Evolutionary conservation across 768 basidiomycete genomes (phyloP).

Genomic region (Leccinum arenicola): DNA sequence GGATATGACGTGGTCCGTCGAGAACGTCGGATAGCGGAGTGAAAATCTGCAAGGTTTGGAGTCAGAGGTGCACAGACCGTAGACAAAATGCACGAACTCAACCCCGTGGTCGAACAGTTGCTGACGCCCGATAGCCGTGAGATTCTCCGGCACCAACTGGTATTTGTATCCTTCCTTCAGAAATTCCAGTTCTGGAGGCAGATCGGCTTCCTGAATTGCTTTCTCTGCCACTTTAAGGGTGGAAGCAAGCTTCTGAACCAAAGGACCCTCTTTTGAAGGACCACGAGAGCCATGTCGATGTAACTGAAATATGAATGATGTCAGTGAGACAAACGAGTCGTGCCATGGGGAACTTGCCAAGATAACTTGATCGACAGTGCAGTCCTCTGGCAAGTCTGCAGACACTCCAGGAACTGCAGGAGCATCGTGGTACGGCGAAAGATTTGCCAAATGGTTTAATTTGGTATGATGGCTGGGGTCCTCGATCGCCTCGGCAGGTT

Average conservation of each 20-base stretch:
- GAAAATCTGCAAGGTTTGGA: slow-evolving; percentile 12
- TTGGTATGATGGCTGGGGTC: neutral
- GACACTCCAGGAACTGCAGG: slow-evolving; percentile 27
- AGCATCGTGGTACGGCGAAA: slow-evolving; percentile 38
- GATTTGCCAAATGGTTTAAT: slow-evolving; percentile 29
- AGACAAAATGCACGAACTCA: slow-evolving; percentile 23
- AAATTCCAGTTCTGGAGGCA: slow-evolving; percentile 35
- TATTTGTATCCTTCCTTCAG: slow-evolving; percentile 36
- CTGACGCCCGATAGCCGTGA: slow-evolving; percentile 36
- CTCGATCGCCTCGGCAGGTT: neutral
- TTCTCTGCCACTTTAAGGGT: slow-evolving; percentile 28
- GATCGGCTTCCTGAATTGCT: slow-evolving; percentile 25
- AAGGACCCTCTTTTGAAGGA: slow-evolving; percentile 27
- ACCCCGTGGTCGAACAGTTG: slow-evolving; percentile 42
- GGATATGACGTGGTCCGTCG: slow-evolving; percentile 13
- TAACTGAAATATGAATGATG: slow-evolving; percentile 26
- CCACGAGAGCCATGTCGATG: slow-evolving; percentile 42
- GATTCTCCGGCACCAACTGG: slow-evolving; percentile 32
- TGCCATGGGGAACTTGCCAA: slow-evolving; percentile 26
- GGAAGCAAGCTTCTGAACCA: slow-evolving; percentile 30
- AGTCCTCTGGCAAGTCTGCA: slow-evolving; percentile 36
- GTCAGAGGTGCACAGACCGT: neutral
- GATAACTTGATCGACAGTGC: slow-evolving; percentile 40
- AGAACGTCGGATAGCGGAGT: slow-evolving; percentile 20
- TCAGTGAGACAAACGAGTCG: neutral